These are phyloP conservation scores for Penicillium freii DNA, from an alignment of 2,329 filamentous ascomycete species.

Conservation along the genomic window DNA sequence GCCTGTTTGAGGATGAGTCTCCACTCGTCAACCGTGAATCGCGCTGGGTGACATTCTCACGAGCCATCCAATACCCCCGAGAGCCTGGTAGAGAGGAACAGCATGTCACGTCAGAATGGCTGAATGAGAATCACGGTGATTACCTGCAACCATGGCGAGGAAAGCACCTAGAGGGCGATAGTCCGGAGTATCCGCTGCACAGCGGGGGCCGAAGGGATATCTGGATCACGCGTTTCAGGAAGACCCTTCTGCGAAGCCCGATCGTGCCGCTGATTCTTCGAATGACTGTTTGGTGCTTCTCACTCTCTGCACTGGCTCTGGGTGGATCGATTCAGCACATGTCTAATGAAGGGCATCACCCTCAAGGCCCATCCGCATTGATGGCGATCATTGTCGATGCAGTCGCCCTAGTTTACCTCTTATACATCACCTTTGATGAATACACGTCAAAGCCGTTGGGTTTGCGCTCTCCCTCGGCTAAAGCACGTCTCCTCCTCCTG, in stretches of 20 bases:
- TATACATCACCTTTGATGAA: conserved; percentile 95
- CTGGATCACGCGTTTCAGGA: conserved; percentile 62
- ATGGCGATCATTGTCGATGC: conserved; percentile 89
- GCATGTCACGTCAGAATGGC: conserved; percentile 46
- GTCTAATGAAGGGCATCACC: conserved; percentile 48
- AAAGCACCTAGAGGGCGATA: conserved; percentile 47
- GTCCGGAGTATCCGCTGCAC: conserved; percentile 50
- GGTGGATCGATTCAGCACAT: conserved; percentile 70
- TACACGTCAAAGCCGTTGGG: conserved; percentile 93
- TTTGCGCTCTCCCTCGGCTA: conserved; percentile 76
- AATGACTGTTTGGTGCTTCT: conserved; percentile 77
- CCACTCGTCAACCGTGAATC: conserved; percentile 37
- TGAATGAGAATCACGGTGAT: conserved; percentile 46
- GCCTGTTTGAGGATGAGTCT: conserved; percentile 10
- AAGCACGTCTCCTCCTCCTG: conserved; percentile 83
- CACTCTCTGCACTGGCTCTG: conserved; percentile 74
- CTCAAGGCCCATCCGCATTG: conserved; percentile 72
- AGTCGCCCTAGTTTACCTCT: conserved; percentile 82
- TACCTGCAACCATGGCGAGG: conserved; percentile 55
- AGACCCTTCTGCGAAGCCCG: conserved; percentile 71
- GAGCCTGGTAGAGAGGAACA: conserved; percentile 38
- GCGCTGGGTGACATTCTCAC: conserved; percentile 48
- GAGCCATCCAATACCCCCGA: conserved; percentile 43
- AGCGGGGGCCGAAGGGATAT: conserved; percentile 52
- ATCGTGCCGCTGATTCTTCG: conserved; percentile 84